Evolutionary conservation across 805 yeast genomes (phyloP).

Genomic region (Jamesozyma jinghongensis): DNA sequence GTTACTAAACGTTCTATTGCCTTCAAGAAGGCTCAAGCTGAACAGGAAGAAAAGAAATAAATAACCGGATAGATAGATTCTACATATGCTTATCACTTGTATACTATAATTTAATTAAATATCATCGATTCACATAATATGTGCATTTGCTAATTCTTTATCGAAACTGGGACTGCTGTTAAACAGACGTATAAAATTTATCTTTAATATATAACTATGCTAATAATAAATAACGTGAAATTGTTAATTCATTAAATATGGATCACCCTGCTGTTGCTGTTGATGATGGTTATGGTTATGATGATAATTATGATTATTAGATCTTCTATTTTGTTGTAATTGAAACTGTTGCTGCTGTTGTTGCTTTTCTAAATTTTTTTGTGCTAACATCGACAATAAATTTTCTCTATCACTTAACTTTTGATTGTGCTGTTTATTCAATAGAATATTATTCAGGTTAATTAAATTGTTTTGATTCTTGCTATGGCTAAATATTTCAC

Average conservation of each 20-base stretch:
- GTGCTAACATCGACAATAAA: constrained; percentile 13
- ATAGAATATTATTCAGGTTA: constrained; percentile 7
- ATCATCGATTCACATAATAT: background rate
- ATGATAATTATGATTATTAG: constrained; percentile 5
- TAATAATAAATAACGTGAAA: background rate
- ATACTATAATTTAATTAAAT: background rate
- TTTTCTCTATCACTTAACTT: constrained; percentile 11
- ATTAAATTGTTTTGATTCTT: background rate
- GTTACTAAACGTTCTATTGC: constrained; percentile 38
- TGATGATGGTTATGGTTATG: constrained; percentile 5
- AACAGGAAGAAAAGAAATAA: background rate
- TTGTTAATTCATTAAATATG: constrained; percentile 11
- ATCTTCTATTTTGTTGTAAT: background rate
- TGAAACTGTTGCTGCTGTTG: constrained; percentile 4
- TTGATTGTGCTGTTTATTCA: constrained; percentile 3
- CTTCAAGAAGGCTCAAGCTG: constrained; percentile 29
- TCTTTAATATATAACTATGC: too few species aligned
- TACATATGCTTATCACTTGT: background rate
- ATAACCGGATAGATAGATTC: background rate
- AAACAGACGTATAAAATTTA: background rate
- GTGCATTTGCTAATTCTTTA: too few species aligned
- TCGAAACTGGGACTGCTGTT: background rate
- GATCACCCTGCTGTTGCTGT: constrained; percentile 13
- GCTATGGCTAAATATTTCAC: constrained; percentile 1
- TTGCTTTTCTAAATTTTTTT: constrained; percentile 17